These are phyloP conservation scores for Suillus occidentalis DNA, from an alignment of 768 basidiomycete genomes.

Conservation along the genomic window DNA sequence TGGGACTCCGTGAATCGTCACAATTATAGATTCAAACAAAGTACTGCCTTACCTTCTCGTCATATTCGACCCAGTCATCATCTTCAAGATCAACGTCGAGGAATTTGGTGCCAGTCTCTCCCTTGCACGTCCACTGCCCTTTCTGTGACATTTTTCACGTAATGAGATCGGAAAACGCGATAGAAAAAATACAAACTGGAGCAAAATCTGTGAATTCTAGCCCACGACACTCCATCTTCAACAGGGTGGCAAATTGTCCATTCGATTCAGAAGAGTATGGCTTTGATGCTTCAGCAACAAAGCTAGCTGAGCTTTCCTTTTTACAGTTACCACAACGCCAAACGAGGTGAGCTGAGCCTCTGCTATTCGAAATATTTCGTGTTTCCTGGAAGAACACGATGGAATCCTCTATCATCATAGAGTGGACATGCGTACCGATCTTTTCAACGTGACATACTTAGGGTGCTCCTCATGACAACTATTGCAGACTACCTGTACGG, in stretches of 20 bases:
- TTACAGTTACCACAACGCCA: slow-evolving; percentile 81
- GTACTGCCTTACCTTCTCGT: slow-evolving; percentile 68
- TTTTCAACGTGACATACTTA: slow-evolving; percentile 71
- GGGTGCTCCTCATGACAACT: slow-evolving; percentile 78
- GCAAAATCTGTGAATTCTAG: slow-evolving; percentile 82
- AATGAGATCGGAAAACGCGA: not conserved
- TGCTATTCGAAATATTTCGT: slow-evolving; percentile 55
- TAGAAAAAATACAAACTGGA: slow-evolving; percentile 48
- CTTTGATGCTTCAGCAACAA: slow-evolving; percentile 33
- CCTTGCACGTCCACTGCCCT: slow-evolving; percentile 77
- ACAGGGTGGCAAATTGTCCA: slow-evolving; percentile 60
- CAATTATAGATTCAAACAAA: not conserved
- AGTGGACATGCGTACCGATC: slow-evolving; percentile 43
- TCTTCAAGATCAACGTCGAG: slow-evolving; percentile 66
- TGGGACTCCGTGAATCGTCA: not conserved
- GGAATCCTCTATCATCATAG: not conserved
- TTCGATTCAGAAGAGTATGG: slow-evolving; percentile 58
- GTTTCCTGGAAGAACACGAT: slow-evolving; percentile 50
- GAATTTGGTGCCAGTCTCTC: slow-evolving; percentile 60
- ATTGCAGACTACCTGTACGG: slow-evolving; percentile 67
- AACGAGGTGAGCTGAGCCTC: slow-evolving; percentile 72
- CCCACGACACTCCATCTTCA: slow-evolving; percentile 82
- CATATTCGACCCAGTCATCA: slow-evolving; percentile 82
- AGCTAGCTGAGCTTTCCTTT: slow-evolving; percentile 81
- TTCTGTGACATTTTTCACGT: slow-evolving; percentile 36